phyloP scores from a whole-genome alignment of 495 filamentous ascomycete genomes.

The Niebla homalea region DNA sequence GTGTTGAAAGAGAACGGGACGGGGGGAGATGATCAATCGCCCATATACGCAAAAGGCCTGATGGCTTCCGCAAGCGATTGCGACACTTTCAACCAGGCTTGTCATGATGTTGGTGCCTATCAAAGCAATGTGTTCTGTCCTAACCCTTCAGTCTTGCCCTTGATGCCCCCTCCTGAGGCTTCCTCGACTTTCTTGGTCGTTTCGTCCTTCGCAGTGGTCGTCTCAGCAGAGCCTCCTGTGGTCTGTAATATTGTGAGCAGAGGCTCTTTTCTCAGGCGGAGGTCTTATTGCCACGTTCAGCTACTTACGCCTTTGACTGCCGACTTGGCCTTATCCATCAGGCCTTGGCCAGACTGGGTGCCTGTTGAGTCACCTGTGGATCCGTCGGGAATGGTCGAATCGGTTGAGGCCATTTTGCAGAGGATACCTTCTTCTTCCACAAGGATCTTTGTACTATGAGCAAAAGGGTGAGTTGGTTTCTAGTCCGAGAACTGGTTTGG shows the following conservation, averaged over 20 bases:
- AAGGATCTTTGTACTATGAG: no score
- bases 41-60: no score
- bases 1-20: no score
- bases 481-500: no score
- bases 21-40: no score
- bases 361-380: conserved; percentile 3
- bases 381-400: conserved; percentile 6
- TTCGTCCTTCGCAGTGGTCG: neutral
- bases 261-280: neutral
- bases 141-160: neutral
- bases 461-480: no score
- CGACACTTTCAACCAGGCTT: no score
- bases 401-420: conserved; percentile 9
- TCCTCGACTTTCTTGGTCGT: neutral
- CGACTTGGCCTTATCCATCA: conserved; percentile 10
- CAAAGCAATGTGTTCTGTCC: conserved; percentile 7
- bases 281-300: neutral
- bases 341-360: conserved; percentile 4
- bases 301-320: neutral
- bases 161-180: neutral
- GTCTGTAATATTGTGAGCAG: neutral
- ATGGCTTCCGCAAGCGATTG: no score
- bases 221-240: neutral
- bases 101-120: neutral
- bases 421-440: no score